These are phyloP conservation scores for Cordyceps javanica DNA, from an alignment of 2,329 filamentous ascomycete species.

Conservation along the genomic window DNA sequence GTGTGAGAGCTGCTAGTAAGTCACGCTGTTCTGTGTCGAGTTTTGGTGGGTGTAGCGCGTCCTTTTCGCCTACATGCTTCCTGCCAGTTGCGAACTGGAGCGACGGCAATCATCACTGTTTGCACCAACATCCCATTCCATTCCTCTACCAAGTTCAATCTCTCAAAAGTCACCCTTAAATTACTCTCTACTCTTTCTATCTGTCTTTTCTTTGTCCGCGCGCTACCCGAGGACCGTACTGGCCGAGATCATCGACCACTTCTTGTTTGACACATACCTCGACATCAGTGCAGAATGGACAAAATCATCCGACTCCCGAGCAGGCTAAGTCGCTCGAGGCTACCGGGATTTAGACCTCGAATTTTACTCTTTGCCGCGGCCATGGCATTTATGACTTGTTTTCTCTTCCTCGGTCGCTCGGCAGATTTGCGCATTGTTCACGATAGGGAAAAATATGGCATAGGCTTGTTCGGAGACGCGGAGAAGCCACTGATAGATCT, in stretches of 20 bases:
- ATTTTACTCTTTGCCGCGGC: slow-evolving; percentile 35
- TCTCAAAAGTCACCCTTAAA: not conserved
- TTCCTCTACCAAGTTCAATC: not conserved
- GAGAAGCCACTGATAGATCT: not conserved
- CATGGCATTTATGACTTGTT: slow-evolving; percentile 36
- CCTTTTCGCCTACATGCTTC: not conserved
- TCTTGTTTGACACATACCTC: not conserved
- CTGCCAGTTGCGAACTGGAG: slow-evolving; percentile 6
- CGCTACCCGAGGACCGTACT: not conserved
- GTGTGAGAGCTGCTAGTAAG: not conserved
- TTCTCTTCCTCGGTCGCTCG: slow-evolving; percentile 32
- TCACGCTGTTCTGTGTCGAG: not conserved
- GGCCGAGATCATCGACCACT: not conserved
- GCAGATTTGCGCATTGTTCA: slow-evolving; percentile 24
- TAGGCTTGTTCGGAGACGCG: not conserved
- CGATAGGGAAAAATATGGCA: not conserved
- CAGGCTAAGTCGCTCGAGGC: slow-evolving; percentile 22
- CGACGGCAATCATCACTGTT: slow-evolving; percentile 4
- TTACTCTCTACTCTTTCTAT: not conserved
- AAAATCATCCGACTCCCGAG: slow-evolving; percentile 28
- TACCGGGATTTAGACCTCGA: slow-evolving; percentile 34
- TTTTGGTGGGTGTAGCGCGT: not conserved
- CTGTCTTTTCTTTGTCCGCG: not conserved
- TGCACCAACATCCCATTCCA: not conserved
- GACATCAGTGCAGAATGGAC: slow-evolving; percentile 15